phyloP scores from a whole-genome alignment of 1,284 basidiomycete species.

The Leccinum solheimii region DNA sequence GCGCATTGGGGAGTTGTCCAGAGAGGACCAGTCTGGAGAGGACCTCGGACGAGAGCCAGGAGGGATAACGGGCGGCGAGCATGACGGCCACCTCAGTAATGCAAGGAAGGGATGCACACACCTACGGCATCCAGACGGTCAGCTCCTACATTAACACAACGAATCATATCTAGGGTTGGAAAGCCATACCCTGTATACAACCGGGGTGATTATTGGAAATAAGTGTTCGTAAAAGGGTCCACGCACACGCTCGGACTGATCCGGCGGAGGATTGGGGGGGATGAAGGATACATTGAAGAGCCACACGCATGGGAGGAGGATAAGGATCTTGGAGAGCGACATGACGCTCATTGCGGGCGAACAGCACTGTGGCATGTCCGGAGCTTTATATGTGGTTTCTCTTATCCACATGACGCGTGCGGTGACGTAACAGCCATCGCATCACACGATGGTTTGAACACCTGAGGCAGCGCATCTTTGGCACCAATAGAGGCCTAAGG shows the following conservation, averaged over 20 bases:
- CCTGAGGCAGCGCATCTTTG: no score
- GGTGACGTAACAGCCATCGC: no score
- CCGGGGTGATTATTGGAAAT: background rate
- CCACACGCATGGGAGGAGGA: background rate
- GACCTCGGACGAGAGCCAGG: constrained; percentile 20
- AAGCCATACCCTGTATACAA: background rate
- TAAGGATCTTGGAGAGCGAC: background rate
- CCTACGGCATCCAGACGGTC: background rate
- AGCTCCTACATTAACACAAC: background rate
- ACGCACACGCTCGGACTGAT: background rate
- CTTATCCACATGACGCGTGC: no score
- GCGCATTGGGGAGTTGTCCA: constrained; percentile 18
- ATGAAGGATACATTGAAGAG: background rate
- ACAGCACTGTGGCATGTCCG: no score
- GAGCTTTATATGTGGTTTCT: no score
- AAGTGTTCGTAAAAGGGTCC: background rate
- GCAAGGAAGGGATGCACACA: background rate
- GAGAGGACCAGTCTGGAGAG: constrained; percentile 3
- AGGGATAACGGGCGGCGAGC: constrained; percentile 22
- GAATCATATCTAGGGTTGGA: background rate
- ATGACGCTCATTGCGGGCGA: no score
- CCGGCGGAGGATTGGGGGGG: background rate
- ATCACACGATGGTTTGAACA: no score
- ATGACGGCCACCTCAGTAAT: constrained; percentile 11
- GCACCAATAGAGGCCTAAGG: no score